Percentiles rank a stretch among this genome's conserved stretches.
phyloP scores from a whole-genome alignment of 192 early-diverging fungal genomes.

The Physocladia obscura region DNA sequence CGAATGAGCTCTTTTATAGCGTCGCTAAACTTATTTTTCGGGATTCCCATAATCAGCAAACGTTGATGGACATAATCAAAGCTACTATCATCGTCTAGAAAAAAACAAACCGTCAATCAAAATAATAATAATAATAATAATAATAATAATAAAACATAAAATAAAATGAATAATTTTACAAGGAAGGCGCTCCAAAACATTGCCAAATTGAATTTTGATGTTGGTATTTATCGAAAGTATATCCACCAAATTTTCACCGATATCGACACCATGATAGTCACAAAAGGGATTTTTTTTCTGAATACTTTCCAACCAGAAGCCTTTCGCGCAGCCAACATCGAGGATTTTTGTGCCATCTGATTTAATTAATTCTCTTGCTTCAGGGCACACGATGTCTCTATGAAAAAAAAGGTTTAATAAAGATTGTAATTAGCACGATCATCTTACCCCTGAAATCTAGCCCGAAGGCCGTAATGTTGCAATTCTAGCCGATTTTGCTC shows the following conservation, averaged over 20 bases:
- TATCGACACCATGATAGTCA: slow-evolving; percentile 1
- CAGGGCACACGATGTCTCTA: slow-evolving; percentile 1
- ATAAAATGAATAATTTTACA: neutral
- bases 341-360: neutral
- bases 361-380: neutral
- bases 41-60: slow-evolving; percentile 37
- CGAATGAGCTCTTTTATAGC: slow-evolving; percentile 48
- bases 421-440: too few relatives aligned
- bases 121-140: neutral
- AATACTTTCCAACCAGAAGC: too few relatives aligned
- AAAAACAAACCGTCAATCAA: neutral
- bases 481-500: slow-evolving; percentile 8
- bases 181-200: slow-evolving; percentile 19
- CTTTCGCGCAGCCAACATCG: too few relatives aligned
- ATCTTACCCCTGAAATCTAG: too few relatives aligned
- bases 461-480: too few relatives aligned
- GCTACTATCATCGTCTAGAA: slow-evolving; percentile 37
- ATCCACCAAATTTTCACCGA: neutral
- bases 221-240: neutral
- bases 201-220: neutral
- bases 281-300: neutral
- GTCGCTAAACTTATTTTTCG: slow-evolving; percentile 38
- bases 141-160: too few relatives aligned
- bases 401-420: too few relatives aligned
- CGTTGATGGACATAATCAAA: slow-evolving; percentile 55